These are phyloP conservation scores for Leccinum ochraceum DNA, from an alignment of 768 basidiomycete genomes.

Conservation along the genomic window DNA sequence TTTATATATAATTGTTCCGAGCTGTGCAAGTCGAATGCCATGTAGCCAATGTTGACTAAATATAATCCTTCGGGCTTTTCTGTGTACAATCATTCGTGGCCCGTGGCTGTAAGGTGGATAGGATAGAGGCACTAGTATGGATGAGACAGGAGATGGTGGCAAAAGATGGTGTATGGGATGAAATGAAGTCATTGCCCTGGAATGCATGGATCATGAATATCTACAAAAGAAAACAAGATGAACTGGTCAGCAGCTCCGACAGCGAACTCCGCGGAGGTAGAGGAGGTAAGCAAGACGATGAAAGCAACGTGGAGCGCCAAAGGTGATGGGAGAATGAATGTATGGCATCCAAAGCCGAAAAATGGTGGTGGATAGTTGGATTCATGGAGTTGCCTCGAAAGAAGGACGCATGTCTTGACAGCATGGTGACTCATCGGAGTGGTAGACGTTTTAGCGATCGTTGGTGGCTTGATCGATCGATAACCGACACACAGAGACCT, in stretches of 20 bases:
- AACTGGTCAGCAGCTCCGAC: background rate
- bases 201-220: conserved; percentile 7
- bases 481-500: background rate
- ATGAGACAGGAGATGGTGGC: conserved; percentile 7
- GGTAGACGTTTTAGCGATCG: conserved; percentile 1
- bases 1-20: conserved; percentile 4
- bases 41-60: conserved; percentile 4
- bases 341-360: background rate
- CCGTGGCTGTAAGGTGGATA: background rate
- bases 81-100: conserved; percentile 13
- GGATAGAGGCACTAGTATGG: conserved; percentile 2
- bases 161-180: conserved; percentile 14
- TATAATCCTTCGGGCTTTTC: conserved; percentile 6
- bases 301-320: background rate
- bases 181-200: background rate
- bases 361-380: background rate
- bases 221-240: conserved; percentile 5
- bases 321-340: background rate
- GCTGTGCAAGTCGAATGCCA: conserved; percentile 5
- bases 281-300: background rate
- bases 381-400: background rate
- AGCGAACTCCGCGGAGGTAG: background rate
- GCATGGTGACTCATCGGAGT: conserved; percentile 1
- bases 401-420: background rate
- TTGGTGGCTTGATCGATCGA: conserved; percentile 17